A percentile compares a stretch with the other conserved stretches of the same genome.
These are phyloP conservation scores for Brassica carinata DNA, from an alignment of 345 rosid genomes.

Conservation along the genomic window DNA sequence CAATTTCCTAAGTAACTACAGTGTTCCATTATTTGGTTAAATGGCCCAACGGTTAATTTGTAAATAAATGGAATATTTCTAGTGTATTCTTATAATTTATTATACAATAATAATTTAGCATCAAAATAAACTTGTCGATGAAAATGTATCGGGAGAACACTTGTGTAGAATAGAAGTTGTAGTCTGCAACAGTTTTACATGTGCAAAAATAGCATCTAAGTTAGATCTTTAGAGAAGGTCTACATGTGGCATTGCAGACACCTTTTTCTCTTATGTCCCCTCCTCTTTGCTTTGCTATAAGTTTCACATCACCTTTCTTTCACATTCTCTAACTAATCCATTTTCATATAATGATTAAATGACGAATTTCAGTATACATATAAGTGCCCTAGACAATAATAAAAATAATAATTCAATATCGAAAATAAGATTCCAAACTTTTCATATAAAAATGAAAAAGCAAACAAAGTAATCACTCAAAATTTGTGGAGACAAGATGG, in stretches of 20 bases:
- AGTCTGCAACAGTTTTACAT: background rate
- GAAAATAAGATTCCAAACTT: background rate
- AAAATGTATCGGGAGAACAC: background rate
- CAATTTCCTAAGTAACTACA: background rate
- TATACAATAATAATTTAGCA: background rate
- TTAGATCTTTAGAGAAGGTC: slow-evolving; percentile 30
- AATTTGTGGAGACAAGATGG: slow-evolving; percentile 38
- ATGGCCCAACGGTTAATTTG: background rate
- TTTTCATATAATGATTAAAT: background rate
- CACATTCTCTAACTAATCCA: slow-evolving; percentile 21
- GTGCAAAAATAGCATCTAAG: slow-evolving; percentile 29
- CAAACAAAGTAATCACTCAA: slow-evolving; percentile 18
- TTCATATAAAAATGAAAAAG: background rate
- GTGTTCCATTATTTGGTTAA: background rate
- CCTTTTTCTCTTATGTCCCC: slow-evolving; percentile 42
- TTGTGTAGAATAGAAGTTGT: background rate
- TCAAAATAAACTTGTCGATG: background rate
- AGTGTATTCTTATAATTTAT: background rate
- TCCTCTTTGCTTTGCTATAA: slow-evolving; percentile 30
- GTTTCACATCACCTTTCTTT: slow-evolving; percentile 27
- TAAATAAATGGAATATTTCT: background rate
- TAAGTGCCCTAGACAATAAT: background rate
- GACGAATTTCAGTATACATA: background rate
- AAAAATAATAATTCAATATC: background rate
- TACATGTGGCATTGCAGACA: slow-evolving; percentile 37